Evolutionary conservation across 441 rosid species (phyloP), one percentile per base, ranked within the genome.

Genomic region (Viola pubescens): DNA sequence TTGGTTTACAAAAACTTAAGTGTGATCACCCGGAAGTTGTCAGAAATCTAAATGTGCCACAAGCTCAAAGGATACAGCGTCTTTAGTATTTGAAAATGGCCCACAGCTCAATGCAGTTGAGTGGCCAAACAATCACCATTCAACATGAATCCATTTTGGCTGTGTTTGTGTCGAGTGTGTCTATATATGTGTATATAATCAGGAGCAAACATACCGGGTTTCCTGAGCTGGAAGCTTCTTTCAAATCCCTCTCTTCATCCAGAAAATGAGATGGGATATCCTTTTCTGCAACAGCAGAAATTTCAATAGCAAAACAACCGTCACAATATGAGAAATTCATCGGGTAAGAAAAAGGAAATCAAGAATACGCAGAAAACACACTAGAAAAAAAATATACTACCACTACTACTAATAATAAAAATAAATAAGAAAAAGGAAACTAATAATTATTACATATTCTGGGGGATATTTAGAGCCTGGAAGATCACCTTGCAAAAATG

Each of bases 401-500:
- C 19, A 16, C 19, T 16, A 16, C 19, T 16, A 16, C 19, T 16
- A 16, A 16, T 16, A 16, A 16, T 16, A 16, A 16, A 0, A 16
- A 16, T 16, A 16, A 16, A 16, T 16, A 16, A 16, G 19, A 16
- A 16, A 16, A 16, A 16, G 19, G 19, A 16, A 16, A 16, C 19
- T 16, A 16, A 16, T 16, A 16, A 16, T 16, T 16, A 16, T 1
- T 16, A 16, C 19, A 16, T 16, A 6, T 45, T 45, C 9, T n/a
- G 10, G 7, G 48, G 11, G 10, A 1, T 7, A 45, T 45, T 3
- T 45, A 9, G 60, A 64, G 45, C 54, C 38, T 10, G 39, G 58
- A 72, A 44, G 64, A 70, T 77, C 65, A 79, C 98, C 98, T 73
- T 84, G 97, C 81, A 92, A 79, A 81, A 92, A 92, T 63, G 98